Evolutionary conservation across 2,329 filamentous ascomycete genomes (phyloP).

Genomic region (Catunica adiposa): DNA sequence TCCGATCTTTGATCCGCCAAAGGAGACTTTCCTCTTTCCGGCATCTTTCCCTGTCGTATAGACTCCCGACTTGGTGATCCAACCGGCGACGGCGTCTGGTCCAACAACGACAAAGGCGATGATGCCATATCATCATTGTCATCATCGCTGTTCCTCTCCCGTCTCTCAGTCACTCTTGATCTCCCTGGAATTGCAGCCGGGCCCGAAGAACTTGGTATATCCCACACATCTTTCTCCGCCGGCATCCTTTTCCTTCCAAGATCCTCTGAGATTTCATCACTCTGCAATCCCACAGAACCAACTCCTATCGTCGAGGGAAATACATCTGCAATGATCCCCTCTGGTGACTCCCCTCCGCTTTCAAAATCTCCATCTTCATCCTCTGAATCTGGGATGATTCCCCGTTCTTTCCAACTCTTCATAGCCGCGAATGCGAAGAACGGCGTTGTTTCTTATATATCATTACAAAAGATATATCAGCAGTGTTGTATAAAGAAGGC

Average conservation of each 20-base stretch:
- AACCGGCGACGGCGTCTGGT: not conserved
- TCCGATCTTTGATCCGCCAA: not conserved
- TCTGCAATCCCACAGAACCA: too few relatives aligned
- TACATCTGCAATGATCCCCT: not conserved
- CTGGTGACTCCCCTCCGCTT: conserved; percentile 12
- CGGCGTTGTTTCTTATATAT: not conserved
- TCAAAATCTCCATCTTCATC: conserved; percentile 29
- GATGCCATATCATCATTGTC: not conserved
- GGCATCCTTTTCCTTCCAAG: too few relatives aligned
- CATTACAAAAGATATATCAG: not conserved
- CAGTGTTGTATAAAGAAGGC: too few relatives aligned
- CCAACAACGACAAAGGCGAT: conserved; percentile 9
- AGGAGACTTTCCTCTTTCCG: not conserved
- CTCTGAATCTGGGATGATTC: conserved; percentile 35
- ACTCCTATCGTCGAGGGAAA: not conserved
- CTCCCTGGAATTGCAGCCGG: not conserved
- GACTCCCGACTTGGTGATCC: not conserved
- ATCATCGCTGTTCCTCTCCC: not conserved
- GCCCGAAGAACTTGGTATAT: conserved; percentile 10
- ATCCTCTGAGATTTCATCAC: too few relatives aligned
- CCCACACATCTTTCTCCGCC: conserved; percentile 4
- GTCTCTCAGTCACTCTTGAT: not conserved
- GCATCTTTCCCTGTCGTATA: not conserved
- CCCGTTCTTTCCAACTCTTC: conserved; percentile 33
- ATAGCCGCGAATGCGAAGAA: conserved; percentile 15